These are phyloP conservation scores for Limnomonas spitsbergensis DNA, from an alignment of 139 green algal genomes.

Conservation along the genomic window DNA sequence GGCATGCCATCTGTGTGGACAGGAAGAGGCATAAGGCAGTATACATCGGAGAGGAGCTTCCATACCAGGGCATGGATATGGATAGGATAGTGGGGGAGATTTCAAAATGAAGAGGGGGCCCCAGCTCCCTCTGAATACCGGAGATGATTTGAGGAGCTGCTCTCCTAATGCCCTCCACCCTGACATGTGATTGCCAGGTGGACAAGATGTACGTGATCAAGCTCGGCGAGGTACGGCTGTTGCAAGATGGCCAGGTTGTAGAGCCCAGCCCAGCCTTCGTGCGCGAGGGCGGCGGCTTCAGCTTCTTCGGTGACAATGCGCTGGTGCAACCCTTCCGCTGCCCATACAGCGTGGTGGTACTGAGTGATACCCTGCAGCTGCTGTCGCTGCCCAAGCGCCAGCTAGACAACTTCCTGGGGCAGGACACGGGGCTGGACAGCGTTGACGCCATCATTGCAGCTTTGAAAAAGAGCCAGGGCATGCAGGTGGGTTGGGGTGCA, in stretches of 20 bases:
- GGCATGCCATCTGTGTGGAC: too few relatives aligned
- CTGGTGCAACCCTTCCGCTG: constrained; percentile 30
- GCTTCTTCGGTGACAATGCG: constrained; percentile 66
- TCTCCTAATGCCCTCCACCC: too few relatives aligned
- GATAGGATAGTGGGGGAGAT: too few relatives aligned
- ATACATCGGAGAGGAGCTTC: too few relatives aligned
- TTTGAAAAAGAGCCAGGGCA: background rate
- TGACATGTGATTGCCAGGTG: too few relatives aligned
- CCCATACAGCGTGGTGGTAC: constrained; percentile 1
- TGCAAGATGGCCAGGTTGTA: constrained; percentile 7
- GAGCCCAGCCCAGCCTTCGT: constrained; percentile 26
- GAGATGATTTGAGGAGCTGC: too few relatives aligned
- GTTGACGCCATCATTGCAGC: background rate
- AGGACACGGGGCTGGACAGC: background rate
- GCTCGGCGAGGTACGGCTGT: constrained; percentile 5
- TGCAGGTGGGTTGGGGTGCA: constrained; percentile 4
- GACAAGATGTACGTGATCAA: constrained; percentile 17
- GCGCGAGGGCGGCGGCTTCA: constrained; percentile 79
- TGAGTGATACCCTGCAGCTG: constrained; percentile 31
- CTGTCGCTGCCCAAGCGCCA: constrained; percentile 33
- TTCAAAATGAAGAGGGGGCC: too few relatives aligned
- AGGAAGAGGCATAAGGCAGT: too few relatives aligned
- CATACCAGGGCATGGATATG: too few relatives aligned
- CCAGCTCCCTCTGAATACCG: too few relatives aligned
- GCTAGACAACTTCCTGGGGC: constrained; percentile 10